Base-by-base conservation (phyloP, 352 stramenopile species). In the Halophytophthora polymorphica region DNA sequence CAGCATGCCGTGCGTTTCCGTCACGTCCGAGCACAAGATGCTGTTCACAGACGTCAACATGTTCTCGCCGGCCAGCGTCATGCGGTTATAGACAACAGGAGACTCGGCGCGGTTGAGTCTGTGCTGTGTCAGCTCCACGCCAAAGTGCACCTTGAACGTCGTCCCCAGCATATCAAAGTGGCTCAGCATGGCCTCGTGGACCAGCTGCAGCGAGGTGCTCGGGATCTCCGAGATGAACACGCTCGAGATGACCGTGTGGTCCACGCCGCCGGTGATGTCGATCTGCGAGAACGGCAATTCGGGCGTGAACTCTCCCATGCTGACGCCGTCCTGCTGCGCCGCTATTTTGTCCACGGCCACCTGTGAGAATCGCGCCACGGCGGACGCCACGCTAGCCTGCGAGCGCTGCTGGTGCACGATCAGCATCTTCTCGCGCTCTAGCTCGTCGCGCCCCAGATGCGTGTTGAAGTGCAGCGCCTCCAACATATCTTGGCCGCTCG, bases 391-490 rank as follows among this genome's bases (percentile, higher is more conserved):
- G 18, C 47, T 57, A 3, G 61, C 51, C 18, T 60, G 18, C 2
- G 58, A 64, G n/a, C 62, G 66, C 12, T 58, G 40, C 36, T 62
- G 66, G 42, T 75, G 66, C 28, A 53, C 61, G 34, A 61, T 3
- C 8, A 73, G 43, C 21, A 67, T 21, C 22, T 56, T 55, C 19
- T 59, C 38, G 7, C 67, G 50, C 44, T 63, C 56, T 12, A 39
- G 31, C 4, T 13, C 0, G 5, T 73, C 56, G 3, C 21, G 39
- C 19, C 56, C 53, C 4, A 76, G 36, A 10, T 51, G 51, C 15
- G 64, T 70, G 17, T 63, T 31, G 14, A 73, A 71, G 61, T 76
- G 67, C 13, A 76, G 53, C 1, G 63, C 53, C 19, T 71, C 57
- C 17, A 64, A 68, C 15, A 76, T 45, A 1, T 35, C 51, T 17